Conservation (phyloP, 2,329 filamentous ascomycete species). For the Apiospora sp. region DNA sequence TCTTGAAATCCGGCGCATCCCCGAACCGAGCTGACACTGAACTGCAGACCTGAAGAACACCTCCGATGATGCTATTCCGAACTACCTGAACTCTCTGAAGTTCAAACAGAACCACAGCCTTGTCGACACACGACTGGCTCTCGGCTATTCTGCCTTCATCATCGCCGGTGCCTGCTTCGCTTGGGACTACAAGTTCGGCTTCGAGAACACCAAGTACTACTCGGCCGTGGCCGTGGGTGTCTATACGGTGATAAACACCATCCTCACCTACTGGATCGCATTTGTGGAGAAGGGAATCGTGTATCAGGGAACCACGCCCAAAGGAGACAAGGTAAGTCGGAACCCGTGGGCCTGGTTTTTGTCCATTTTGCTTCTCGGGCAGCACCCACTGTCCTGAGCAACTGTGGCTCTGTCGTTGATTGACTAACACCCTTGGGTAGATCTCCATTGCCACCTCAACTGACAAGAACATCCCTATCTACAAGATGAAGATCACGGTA, state of each 20-base stretch:
- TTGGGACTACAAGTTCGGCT: constrained; percentile 91
- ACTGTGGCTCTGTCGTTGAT: constrained; percentile 50
- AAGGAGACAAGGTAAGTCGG: constrained; percentile 54
- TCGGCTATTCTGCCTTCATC: constrained; percentile 84
- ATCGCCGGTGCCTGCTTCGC: constrained; percentile 86
- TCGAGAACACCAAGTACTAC: constrained; percentile 83
- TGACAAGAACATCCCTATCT: constrained; percentile 83
- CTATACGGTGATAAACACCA: constrained; percentile 81
- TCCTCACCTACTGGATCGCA: constrained; percentile 84
- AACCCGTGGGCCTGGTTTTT: neutral
- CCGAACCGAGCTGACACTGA: constrained; percentile 20
- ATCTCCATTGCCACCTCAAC: constrained; percentile 76
- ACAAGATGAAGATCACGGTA: constrained; percentile 69
- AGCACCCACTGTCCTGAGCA: neutral
- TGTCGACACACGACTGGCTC: constrained; percentile 79
- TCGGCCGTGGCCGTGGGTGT: constrained; percentile 80
- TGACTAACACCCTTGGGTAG: constrained; percentile 48
- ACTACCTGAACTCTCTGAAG: constrained; percentile 88
- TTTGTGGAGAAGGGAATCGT: constrained; percentile 82
- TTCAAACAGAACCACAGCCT: constrained; percentile 85
- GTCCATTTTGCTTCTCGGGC: neutral
- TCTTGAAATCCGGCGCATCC: neutral
- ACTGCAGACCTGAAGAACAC: constrained; percentile 90
- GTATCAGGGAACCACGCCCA: constrained; percentile 75
- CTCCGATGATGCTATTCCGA: constrained; percentile 90